Percentiles rank a stretch among this genome's conserved stretches.
phyloP scores from a whole-genome alignment of 176 grass and related monocot species.

The Oryza officinalis region DNA sequence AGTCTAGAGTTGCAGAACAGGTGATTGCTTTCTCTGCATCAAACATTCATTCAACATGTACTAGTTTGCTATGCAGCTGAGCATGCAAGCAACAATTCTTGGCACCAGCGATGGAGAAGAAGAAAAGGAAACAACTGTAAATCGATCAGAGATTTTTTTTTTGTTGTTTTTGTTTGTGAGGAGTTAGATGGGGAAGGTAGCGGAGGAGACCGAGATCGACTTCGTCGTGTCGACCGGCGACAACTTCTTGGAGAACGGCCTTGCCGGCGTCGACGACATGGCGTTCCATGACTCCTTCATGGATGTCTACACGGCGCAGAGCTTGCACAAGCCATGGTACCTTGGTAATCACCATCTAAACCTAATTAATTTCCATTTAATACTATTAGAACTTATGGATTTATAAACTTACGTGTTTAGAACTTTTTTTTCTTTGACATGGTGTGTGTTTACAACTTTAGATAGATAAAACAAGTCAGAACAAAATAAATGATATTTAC shows the following conservation, averaged over 20 bases:
- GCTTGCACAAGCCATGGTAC: constrained; percentile 57
- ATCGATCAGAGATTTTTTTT: background rate
- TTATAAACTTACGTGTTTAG: too few relatives aligned
- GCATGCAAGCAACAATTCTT: too few relatives aligned
- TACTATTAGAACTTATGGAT: too few relatives aligned
- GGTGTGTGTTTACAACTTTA: too few relatives aligned
- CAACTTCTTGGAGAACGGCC: constrained; percentile 57
- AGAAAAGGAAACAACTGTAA: too few relatives aligned
- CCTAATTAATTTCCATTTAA: too few relatives aligned
- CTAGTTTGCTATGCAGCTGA: too few relatives aligned
- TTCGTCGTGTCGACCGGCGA: constrained; percentile 60
- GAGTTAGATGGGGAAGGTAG: constrained; percentile 53
- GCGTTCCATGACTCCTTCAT: constrained; percentile 52
- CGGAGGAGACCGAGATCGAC: constrained; percentile 43
- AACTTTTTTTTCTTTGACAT: too few relatives aligned
- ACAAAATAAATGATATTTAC: too few relatives aligned
- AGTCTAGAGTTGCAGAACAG: constrained; percentile 52
- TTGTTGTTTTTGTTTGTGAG: background rate
- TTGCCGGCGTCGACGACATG: constrained; percentile 39
- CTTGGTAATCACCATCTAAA: constrained; percentile 15
- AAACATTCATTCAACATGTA: background rate
- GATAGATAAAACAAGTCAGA: too few relatives aligned
- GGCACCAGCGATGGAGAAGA: too few relatives aligned
- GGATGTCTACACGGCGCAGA: constrained; percentile 49
- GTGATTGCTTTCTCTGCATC: background rate